A percentile compares a stretch with the other conserved stretches of the same genome.
These are phyloP conservation scores for Cordyceps fumosorosea DNA, from an alignment of 2,329 filamentous ascomycete genomes.

Conservation along the genomic window DNA sequence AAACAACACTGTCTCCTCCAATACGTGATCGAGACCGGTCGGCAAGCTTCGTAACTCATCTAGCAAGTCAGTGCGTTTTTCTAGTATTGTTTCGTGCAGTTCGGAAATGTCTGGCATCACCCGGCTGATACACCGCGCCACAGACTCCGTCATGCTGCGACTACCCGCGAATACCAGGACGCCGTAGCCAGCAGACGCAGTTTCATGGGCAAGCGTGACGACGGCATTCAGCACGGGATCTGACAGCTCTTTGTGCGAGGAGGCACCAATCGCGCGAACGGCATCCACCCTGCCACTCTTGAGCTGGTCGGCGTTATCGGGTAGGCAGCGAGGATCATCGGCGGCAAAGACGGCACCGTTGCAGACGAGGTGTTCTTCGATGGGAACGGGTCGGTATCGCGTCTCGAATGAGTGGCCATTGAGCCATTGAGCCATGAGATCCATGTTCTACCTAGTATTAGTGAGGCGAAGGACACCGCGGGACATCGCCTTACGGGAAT, in stretches of 20 bases:
- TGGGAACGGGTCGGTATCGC: slow-evolving; percentile 65
- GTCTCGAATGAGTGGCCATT: slow-evolving; percentile 66
- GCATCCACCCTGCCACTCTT: slow-evolving; percentile 29
- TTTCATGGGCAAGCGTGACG: slow-evolving; percentile 62
- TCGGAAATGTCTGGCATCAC: slow-evolving; percentile 50
- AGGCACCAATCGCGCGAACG: slow-evolving; percentile 45
- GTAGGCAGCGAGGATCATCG: slow-evolving; percentile 46
- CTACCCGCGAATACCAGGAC: slow-evolving; percentile 70
- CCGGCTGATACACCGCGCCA: slow-evolving; percentile 61
- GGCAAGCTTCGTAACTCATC: slow-evolving; percentile 59
- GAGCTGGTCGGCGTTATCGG: slow-evolving; percentile 50
- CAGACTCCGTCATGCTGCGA: slow-evolving; percentile 58
- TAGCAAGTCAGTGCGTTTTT: slow-evolving; percentile 57
- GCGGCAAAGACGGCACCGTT: slow-evolving; percentile 62
- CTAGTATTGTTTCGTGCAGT: slow-evolving; percentile 41
- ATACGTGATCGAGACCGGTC: slow-evolving; percentile 57
- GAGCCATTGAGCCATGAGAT: slow-evolving; percentile 63
- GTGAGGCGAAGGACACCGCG: not conserved
- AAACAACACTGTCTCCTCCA: slow-evolving; percentile 56
- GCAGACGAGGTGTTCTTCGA: slow-evolving; percentile 68
- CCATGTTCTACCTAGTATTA: slow-evolving; percentile 51
- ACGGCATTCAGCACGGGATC: slow-evolving; percentile 64
- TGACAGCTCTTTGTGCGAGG: slow-evolving; percentile 53
- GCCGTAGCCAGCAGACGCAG: slow-evolving; percentile 60
- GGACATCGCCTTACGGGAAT: slow-evolving; percentile 47